Percentiles rank a stretch among this genome's conserved stretches.
Conservation (phyloP, 2,329 filamentous ascomycete genomes). For the Zopfia rhizophila region DNA sequence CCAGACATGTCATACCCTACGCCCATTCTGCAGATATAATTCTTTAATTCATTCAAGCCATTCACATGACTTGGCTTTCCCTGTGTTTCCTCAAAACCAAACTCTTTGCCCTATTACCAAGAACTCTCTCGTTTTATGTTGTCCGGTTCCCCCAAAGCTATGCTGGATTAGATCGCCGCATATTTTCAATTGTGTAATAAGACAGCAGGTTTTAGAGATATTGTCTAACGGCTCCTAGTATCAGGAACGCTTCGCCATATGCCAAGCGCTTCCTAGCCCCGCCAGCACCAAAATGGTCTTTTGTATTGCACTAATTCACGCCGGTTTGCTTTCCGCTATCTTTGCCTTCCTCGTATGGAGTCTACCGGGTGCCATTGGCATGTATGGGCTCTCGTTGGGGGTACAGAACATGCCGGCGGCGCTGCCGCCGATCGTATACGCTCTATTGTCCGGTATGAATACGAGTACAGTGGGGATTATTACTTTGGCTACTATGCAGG, state of each 20-base stretch:
- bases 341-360: conserved; percentile 71
- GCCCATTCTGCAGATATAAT: too few relatives aligned
- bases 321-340: conserved; percentile 65
- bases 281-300: conserved; percentile 75
- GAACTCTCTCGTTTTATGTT: too few relatives aligned
- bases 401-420: conserved; percentile 65
- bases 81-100: too few relatives aligned
- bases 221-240: conserved; percentile 56
- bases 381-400: conserved; percentile 71
- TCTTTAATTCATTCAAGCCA: too few relatives aligned
- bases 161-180: too few relatives aligned
- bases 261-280: conserved; percentile 71
- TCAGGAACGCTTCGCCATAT: conserved; percentile 74
- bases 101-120: too few relatives aligned
- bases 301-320: conserved; percentile 70
- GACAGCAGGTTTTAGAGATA: background rate
- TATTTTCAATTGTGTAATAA: too few relatives aligned
- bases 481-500: conserved; percentile 69
- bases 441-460: conserved; percentile 74
- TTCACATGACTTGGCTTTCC: too few relatives aligned
- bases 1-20: too few relatives aligned
- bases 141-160: too few relatives aligned
- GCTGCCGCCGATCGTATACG: conserved; percentile 70
- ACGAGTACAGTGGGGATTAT: conserved; percentile 75
- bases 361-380: conserved; percentile 72